These are phyloP conservation scores for Calocybe cyanea DNA, from an alignment of 768 basidiomycete species.

Conservation along the genomic window DNA sequence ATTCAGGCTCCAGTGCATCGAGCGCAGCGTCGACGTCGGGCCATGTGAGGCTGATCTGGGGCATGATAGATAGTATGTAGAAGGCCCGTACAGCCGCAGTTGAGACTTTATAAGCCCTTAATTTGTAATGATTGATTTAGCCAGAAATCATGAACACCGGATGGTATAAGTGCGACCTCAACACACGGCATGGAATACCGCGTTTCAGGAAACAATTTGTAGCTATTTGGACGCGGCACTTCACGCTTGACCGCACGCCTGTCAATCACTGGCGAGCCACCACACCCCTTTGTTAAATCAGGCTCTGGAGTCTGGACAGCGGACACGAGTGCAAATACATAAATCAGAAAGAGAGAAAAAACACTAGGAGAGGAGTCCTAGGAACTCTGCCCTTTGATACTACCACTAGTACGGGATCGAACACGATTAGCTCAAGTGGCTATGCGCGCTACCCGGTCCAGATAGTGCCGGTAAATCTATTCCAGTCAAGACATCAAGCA, in stretches of 20 bases:
- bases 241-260: background rate
- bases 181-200: background rate
- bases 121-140: background rate
- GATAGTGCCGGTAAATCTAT: no score
- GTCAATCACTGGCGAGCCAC: background rate
- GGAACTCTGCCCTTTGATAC: no score
- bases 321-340: no score
- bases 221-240: background rate
- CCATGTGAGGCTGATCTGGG: constrained; percentile 37
- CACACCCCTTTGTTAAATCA: background rate
- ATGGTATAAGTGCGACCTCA: background rate
- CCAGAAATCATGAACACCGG: background rate
- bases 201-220: background rate
- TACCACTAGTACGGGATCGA: no score
- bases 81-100: background rate
- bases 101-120: background rate
- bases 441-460: no score
- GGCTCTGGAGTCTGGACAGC: background rate
- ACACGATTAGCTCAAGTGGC: no score
- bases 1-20: constrained; percentile 30
- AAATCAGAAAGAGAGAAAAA: no score
- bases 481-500: no score
- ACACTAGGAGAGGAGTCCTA: no score
- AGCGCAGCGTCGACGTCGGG: constrained; percentile 33
- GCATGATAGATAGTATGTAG: constrained; percentile 2